Conservation (phyloP, 192 early-diverging fungal genomes). For the Funneliformis mosseae region DNA sequence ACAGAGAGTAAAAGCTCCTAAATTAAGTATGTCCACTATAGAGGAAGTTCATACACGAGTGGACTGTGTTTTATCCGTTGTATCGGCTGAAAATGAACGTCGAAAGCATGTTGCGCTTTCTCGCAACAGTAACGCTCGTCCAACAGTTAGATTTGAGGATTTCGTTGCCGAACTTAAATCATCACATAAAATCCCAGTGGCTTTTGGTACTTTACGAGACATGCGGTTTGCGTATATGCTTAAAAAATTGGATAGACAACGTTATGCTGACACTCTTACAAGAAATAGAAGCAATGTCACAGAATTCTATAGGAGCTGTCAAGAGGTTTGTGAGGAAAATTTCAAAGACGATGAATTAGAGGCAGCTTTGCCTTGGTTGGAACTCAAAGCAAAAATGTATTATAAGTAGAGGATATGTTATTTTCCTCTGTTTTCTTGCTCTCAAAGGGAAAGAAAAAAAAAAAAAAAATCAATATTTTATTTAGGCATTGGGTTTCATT, state of each 20-base stretch:
- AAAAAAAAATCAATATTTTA: background rate
- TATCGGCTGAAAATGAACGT: constrained; percentile 20
- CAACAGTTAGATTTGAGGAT: constrained; percentile 33
- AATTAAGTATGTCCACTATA: constrained; percentile 35
- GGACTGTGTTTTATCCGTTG: constrained; percentile 23
- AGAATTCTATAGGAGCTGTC: constrained; percentile 33
- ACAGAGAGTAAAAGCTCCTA: constrained; percentile 34
- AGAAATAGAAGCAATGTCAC: constrained; percentile 32
- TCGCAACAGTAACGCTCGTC: background rate
- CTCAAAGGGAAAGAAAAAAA: background rate
- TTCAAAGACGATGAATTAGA: constrained; percentile 31
- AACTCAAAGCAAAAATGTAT: constrained; percentile 34
- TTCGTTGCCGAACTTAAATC: constrained; percentile 34
- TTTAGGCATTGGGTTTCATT: background rate
- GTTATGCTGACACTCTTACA: constrained; percentile 10
- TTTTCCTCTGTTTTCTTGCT: background rate
- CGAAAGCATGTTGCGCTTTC: constrained; percentile 21
- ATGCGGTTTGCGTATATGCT: constrained; percentile 35
- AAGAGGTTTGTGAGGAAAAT: constrained; percentile 34
- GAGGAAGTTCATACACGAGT: constrained; percentile 34
- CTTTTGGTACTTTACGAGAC: constrained; percentile 34
- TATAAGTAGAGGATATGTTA: constrained; percentile 26
- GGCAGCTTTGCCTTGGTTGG: constrained; percentile 34
- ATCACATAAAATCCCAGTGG: constrained; percentile 28
- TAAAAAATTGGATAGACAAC: constrained; percentile 16